Evolutionary conservation across 176 grass and related monocot genomes (phyloP).

Genomic region (Eragrostis curvula): DNA sequence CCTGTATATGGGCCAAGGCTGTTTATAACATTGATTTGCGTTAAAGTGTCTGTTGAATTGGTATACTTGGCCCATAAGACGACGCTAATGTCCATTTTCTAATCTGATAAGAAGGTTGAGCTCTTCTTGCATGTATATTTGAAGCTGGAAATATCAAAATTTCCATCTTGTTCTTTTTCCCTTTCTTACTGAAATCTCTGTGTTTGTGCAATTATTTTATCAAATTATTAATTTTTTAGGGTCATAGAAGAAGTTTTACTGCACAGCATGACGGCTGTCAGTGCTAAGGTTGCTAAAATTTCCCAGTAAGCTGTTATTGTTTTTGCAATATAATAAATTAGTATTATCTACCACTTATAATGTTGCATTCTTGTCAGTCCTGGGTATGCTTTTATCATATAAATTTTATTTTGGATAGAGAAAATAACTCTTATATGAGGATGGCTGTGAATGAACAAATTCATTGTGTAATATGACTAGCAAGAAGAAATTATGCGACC

Average conservation of each 20-base stretch:
- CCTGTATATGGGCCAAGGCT: not conserved
- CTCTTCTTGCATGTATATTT: constrained; percentile 11
- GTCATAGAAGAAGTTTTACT: not conserved
- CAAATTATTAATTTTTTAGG: not conserved
- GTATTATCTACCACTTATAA: not conserved
- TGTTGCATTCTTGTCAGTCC: constrained; percentile 6
- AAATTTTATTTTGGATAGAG: not conserved
- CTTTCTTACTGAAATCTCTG: constrained; percentile 30
- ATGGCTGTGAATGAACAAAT: constrained; percentile 8
- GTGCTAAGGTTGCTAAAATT: not conserved
- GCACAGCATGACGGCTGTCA: not conserved
- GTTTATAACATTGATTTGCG: not conserved
- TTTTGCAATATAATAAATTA: not conserved
- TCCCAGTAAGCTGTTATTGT: not conserved
- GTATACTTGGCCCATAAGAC: not conserved
- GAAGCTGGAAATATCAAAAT: not conserved
- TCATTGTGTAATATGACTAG: constrained; percentile 13
- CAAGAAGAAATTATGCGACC: constrained; percentile 17
- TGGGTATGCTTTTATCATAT: constrained; percentile 26
- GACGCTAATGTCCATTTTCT: not conserved
- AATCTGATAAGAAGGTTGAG: not conserved
- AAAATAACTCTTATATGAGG: not conserved
- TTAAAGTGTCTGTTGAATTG: not conserved
- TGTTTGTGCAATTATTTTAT: not conserved
- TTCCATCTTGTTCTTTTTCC: not conserved